Percentiles rank a stretch among this genome's conserved stretches.
These are phyloP conservation scores for Emericellopsis terricola DNA, from an alignment of 495 filamentous ascomycete genomes.

Conservation along the genomic window DNA sequence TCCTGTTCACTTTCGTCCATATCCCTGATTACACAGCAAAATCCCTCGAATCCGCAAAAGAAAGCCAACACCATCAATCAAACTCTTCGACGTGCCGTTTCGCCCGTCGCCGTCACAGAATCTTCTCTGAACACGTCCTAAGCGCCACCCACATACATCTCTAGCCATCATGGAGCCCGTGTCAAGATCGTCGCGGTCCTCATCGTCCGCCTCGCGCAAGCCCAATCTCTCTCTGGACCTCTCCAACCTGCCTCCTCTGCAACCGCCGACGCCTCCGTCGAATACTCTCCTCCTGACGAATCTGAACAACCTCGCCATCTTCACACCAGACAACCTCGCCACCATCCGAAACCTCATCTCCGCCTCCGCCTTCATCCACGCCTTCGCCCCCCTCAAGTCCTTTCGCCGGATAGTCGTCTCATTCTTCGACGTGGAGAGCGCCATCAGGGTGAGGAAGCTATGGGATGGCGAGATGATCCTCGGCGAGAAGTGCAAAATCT, in stretches of 20 bases:
- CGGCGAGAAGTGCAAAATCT: slow-evolving; percentile 56
- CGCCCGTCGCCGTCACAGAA: not conserved
- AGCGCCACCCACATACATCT: not conserved
- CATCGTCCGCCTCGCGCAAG: slow-evolving; percentile 15
- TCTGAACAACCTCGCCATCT: slow-evolving; percentile 59
- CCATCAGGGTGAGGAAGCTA: slow-evolving; percentile 49
- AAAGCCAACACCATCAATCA: not conserved
- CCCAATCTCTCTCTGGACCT: slow-evolving; percentile 62
- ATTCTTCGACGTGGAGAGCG: slow-evolving; percentile 55
- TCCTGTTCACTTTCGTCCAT: no score
- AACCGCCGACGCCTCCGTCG: slow-evolving; percentile 64
- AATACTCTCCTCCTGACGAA: slow-evolving; percentile 94
- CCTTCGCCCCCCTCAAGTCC: slow-evolving; percentile 82
- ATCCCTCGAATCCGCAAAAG: not conserved
- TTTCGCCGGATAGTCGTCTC: slow-evolving; percentile 84
- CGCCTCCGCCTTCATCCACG: slow-evolving; percentile 51
- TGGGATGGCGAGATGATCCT: slow-evolving; percentile 57
- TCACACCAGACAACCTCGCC: slow-evolving; percentile 57
- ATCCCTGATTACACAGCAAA: no score
- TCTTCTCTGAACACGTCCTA: not conserved
- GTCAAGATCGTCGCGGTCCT: slow-evolving; percentile 12
- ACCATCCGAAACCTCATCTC: slow-evolving; percentile 57
- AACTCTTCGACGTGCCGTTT: not conserved
- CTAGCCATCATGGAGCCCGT: slow-evolving; percentile 7
- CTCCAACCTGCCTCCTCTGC: slow-evolving; percentile 56